Conservation (phyloP, 148 eudicot species). For the Rhododendron ferrugineum region DNA sequence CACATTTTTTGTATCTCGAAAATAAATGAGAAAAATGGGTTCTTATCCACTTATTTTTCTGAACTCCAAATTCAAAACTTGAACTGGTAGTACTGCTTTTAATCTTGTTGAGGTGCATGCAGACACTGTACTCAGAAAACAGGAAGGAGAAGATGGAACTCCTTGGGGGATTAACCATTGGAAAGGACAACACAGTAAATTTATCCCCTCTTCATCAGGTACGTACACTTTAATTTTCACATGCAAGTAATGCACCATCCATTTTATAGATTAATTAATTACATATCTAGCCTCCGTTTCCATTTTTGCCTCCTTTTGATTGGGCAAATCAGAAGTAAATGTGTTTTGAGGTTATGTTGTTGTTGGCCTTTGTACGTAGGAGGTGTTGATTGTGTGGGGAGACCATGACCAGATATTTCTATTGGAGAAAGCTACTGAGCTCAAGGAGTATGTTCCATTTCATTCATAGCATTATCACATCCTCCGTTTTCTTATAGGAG, state of each 20-base stretch:
- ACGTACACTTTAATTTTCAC: background rate
- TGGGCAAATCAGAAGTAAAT: background rate
- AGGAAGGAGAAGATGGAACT: conserved; percentile 54
- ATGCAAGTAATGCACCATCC: background rate
- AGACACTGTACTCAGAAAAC: conserved; percentile 37
- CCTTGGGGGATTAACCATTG: conserved; percentile 34
- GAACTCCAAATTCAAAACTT: too few relatives aligned
- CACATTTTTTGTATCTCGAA: too few relatives aligned
- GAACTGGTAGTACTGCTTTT: background rate
- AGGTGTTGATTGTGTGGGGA: conserved; percentile 51
- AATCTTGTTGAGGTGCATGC: background rate
- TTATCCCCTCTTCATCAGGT: conserved; percentile 50
- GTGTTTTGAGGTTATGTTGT: background rate
- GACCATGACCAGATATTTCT: conserved; percentile 45
- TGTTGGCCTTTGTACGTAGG: conserved; percentile 24
- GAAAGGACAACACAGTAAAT: conserved; percentile 20
- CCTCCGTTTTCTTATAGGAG: too few relatives aligned
- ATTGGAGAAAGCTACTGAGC: conserved; percentile 41
- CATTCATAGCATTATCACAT: too few relatives aligned
- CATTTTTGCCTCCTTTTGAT: too few relatives aligned
- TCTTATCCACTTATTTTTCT: too few relatives aligned
- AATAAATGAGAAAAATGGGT: too few relatives aligned
- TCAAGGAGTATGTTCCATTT: conserved; percentile 50
- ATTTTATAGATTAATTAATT: too few relatives aligned
- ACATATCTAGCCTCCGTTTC: too few relatives aligned